Conservation (phyloP, 805 yeast species). For the Pichia eremophila region DNA sequence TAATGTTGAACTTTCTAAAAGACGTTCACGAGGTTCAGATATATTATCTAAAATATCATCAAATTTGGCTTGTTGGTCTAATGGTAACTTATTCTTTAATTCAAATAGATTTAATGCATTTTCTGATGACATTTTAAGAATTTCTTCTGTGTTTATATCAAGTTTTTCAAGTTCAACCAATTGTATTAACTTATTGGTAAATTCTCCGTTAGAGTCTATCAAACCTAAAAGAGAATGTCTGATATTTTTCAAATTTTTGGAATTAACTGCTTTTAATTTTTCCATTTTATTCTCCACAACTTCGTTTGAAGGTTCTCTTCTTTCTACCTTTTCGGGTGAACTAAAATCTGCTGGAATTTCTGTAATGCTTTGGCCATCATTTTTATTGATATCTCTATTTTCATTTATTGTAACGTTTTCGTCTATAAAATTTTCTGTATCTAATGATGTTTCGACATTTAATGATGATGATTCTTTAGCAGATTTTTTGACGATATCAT, state of each 20-base stretch:
- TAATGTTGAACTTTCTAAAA: slow-evolving; percentile 66
- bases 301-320: slow-evolving; percentile 9
- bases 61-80: slow-evolving; percentile 42
- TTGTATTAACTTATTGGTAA: slow-evolving; percentile 14
- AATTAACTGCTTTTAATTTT: slow-evolving; percentile 52
- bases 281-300: slow-evolving; percentile 45
- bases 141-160: slow-evolving; percentile 12
- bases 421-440: background rate
- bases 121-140: slow-evolving; percentile 5
- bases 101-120: slow-evolving; percentile 51
- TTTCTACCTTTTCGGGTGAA: background rate
- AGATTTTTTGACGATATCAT: too few relatives aligned
- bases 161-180: slow-evolving; percentile 16
- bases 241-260: slow-evolving; percentile 70
- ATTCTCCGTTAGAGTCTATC: slow-evolving; percentile 19
- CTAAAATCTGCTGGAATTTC: background rate
- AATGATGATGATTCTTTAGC: background rate
- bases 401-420: background rate
- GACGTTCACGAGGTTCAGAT: slow-evolving; percentile 68
- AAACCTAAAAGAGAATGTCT: slow-evolving; percentile 62
- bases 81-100: slow-evolving; percentile 45
- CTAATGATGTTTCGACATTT: too few relatives aligned
- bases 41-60: slow-evolving; percentile 58
- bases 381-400: background rate
- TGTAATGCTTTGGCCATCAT: background rate